Conservation (phyloP, 768 basidiomycete species). For the Cubamyces lactineus region DNA sequence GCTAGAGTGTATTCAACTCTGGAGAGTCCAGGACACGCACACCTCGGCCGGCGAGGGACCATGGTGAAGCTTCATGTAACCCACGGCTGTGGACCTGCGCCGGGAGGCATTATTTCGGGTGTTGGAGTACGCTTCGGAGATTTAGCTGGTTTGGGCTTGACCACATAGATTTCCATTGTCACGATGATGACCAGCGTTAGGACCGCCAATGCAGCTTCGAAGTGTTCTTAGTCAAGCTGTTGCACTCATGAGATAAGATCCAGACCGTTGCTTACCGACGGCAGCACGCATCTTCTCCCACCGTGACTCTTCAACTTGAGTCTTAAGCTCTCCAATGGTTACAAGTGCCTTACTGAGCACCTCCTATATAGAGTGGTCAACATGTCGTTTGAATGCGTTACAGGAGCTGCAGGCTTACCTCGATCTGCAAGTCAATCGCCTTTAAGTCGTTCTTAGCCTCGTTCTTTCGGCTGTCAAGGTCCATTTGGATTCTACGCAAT, state of each 20-base stretch:
- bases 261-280: slow-evolving; percentile 55
- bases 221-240: not conserved
- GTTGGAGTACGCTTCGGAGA: slow-evolving; percentile 43
- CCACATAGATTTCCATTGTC: slow-evolving; percentile 62
- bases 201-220: slow-evolving; percentile 59
- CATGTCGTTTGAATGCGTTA: not conserved
- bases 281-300: slow-evolving; percentile 90
- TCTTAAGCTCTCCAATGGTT: slow-evolving; percentile 74
- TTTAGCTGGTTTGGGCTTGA: slow-evolving; percentile 22
- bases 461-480: slow-evolving; percentile 90
- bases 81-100: slow-evolving; percentile 6
- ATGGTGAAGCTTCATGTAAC: slow-evolving; percentile 3
- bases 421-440: slow-evolving; percentile 80
- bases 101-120: slow-evolving; percentile 6
- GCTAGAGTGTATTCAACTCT: no score
- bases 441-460: slow-evolving; percentile 87
- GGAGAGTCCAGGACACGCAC: no score
- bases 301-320: slow-evolving; percentile 81
- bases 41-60: not conserved
- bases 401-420: slow-evolving; percentile 49
- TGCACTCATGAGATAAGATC: no score
- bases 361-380: slow-evolving; percentile 49
- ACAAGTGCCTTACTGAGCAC: slow-evolving; percentile 76
- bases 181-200: slow-evolving; percentile 74
- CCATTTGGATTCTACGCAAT: slow-evolving; percentile 84